Conservation (phyloP, 2,329 filamentous ascomycete genomes). For the Aspergillus aculeatinus region DNA sequence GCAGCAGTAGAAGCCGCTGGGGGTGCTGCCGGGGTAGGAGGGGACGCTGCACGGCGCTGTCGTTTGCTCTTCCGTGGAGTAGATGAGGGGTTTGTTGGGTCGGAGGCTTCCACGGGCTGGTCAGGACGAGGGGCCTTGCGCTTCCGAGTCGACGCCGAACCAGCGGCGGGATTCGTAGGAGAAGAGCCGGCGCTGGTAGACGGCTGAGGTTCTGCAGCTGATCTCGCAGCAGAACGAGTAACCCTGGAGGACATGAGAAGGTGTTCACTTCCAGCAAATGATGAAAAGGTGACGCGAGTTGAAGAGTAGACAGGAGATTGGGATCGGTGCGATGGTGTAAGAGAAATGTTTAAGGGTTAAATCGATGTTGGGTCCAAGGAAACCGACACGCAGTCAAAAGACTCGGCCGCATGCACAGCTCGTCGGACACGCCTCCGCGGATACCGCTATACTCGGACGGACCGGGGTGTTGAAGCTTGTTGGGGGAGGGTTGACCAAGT, state of each 20-base stretch:
- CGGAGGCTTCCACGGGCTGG: constrained; percentile 38
- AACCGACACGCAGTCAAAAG: not conserved
- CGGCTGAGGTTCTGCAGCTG: constrained; percentile 65
- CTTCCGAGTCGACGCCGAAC: constrained; percentile 62
- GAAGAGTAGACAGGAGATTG: constrained; percentile 11
- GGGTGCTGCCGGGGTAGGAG: constrained; percentile 36
- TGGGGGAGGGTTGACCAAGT: not conserved
- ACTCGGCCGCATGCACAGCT: not conserved
- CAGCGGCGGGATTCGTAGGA: constrained; percentile 43
- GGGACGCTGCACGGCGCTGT: constrained; percentile 61
- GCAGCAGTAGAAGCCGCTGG: constrained; percentile 25
- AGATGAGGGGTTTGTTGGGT: constrained; percentile 31
- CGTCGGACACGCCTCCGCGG: not conserved
- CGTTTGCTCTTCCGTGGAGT: constrained; percentile 66
- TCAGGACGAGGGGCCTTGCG: constrained; percentile 67
- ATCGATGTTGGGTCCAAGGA: not conserved
- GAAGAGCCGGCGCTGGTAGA: constrained; percentile 42
- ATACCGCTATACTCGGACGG: not conserved
- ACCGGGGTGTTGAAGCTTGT: not conserved
- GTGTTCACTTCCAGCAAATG: constrained; percentile 29
- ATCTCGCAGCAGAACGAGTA: constrained; percentile 90
- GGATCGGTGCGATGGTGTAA: not conserved
- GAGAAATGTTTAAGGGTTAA: not conserved
- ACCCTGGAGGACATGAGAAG: constrained; percentile 95
- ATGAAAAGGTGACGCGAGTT: constrained; percentile 8